Evolutionary conservation across 2,329 filamentous ascomycete genomes (phyloP).

Genomic region (Cladosporium sphaerospermum): DNA sequence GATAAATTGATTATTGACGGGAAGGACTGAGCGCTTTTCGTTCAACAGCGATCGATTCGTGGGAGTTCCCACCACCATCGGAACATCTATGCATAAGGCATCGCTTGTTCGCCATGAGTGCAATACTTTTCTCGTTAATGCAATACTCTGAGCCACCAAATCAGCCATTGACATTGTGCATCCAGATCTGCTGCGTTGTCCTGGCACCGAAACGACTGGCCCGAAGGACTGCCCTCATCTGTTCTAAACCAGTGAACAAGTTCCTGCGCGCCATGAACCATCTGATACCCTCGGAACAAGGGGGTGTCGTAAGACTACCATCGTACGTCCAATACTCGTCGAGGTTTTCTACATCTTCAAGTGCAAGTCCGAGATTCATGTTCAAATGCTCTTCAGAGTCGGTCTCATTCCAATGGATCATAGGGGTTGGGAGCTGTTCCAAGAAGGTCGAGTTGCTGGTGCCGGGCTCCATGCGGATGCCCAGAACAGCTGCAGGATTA

Average conservation of each 20-base stretch:
- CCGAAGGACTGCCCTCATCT: conserved; percentile 44
- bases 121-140: too few species aligned
- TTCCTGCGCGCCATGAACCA: conserved; percentile 41
- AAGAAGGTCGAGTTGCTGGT: conserved; percentile 36
- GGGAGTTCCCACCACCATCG: too few species aligned
- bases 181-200: conserved; percentile 42
- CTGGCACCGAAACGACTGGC: conserved; percentile 42
- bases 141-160: too few species aligned
- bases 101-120: too few species aligned
- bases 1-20: too few species aligned
- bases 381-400: conserved; percentile 8
- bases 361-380: conserved; percentile 29
- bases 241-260: conserved; percentile 38
- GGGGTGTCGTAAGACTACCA: conserved; percentile 44
- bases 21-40: too few species aligned
- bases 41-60: too few species aligned
- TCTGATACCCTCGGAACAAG: conserved; percentile 41
- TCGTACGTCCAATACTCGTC: conserved; percentile 46
- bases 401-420: conserved; percentile 18
- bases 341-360: conserved; percentile 36
- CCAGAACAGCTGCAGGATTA: conserved; percentile 41
- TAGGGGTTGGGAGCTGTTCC: conserved; percentile 33
- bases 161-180: conserved; percentile 40
- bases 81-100: too few species aligned
- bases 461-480: conserved; percentile 42